Conservation (phyloP, 441 rosid species). For the Melastoma candidum region DNA sequence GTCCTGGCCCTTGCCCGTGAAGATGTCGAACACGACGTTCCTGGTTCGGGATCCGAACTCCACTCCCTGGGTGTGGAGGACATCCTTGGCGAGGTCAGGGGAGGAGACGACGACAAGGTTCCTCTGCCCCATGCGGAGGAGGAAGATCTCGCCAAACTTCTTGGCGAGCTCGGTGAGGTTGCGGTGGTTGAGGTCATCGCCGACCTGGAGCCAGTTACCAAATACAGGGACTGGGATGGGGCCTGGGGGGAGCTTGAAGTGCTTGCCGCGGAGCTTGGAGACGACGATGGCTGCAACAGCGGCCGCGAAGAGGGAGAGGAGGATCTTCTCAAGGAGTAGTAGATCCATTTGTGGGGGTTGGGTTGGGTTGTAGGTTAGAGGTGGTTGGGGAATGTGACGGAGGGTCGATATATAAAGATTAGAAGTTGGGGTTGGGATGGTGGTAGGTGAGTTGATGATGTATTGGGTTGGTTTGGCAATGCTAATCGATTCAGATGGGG, state of each 20-base stretch:
- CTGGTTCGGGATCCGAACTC: constrained; percentile 92
- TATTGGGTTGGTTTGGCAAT: no score
- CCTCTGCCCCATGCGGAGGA: constrained; percentile 89
- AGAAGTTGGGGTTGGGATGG: no score
- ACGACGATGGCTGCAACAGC: constrained; percentile 44
- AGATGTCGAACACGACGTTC: constrained; percentile 88
- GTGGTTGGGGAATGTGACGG: no score
- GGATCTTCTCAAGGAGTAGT: constrained; percentile 73
- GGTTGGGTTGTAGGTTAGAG: no score
- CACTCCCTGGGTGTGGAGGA: constrained; percentile 82
- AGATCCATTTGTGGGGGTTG: constrained; percentile 49
- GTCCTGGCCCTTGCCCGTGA: constrained; percentile 95
- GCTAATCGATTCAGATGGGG: no score
- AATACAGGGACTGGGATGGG: constrained; percentile 76
- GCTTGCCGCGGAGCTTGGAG: constrained; percentile 79
- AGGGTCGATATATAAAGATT: no score
- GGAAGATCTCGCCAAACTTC: constrained; percentile 62
- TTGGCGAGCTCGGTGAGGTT: constrained; percentile 68
- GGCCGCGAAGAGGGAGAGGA: constrained; percentile 62
- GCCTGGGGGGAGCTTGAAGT: constrained; percentile 79
- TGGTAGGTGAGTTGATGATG: no score
- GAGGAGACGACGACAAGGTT: constrained; percentile 89
- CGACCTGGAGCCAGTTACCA: constrained; percentile 98
- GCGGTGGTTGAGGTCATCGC: constrained; percentile 87
- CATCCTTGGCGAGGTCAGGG: constrained; percentile 73